These are phyloP conservation scores for Penicillium sp. DNA, from an alignment of 2,329 filamentous ascomycete species.

Conservation along the genomic window DNA sequence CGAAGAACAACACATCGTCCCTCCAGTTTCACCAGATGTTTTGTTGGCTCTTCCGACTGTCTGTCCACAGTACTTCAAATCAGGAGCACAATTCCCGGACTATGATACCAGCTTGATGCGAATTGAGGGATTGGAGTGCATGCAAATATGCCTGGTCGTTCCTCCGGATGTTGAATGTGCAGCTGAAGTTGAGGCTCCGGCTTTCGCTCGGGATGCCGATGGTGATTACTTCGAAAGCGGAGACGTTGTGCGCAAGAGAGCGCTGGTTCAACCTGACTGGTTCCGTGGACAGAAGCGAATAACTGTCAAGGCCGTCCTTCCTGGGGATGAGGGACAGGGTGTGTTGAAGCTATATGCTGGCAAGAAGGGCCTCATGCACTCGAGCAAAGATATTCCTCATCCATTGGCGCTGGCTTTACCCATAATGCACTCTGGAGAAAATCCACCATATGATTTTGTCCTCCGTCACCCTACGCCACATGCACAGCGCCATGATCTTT, in stretches of 20 bases:
- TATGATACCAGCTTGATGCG: conserved; percentile 87
- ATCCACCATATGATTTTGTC: conserved; percentile 92
- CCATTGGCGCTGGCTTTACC: conserved; percentile 88
- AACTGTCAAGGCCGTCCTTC: conserved; percentile 88
- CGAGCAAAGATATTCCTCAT: conserved; percentile 93
- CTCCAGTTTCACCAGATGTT: conserved; percentile 82
- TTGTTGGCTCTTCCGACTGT: conserved; percentile 84
- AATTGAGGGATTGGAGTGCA: conserved; percentile 90
- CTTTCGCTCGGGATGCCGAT: conserved; percentile 79
- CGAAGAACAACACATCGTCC: conserved; percentile 89
- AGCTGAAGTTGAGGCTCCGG: conserved; percentile 86
- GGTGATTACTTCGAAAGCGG: conserved; percentile 94
- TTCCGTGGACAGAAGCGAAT: conserved; percentile 84
- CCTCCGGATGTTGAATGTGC: conserved; percentile 89
- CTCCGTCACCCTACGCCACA: conserved; percentile 94
- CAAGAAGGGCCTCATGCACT: conserved; percentile 94
- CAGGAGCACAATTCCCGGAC: conserved; percentile 76
- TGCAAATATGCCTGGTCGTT: conserved; percentile 85
- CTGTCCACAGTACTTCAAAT: conserved; percentile 85
- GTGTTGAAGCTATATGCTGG: conserved; percentile 91
- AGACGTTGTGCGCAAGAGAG: conserved; percentile 81
- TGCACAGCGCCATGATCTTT: conserved; percentile 95
- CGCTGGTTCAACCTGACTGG: conserved; percentile 91
- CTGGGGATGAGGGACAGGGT: conserved; percentile 87
- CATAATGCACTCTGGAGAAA: conserved; percentile 86